These are phyloP conservation scores for Colletotrichum viniferum DNA, from an alignment of 2,329 filamentous ascomycete genomes.

Conservation along the genomic window DNA sequence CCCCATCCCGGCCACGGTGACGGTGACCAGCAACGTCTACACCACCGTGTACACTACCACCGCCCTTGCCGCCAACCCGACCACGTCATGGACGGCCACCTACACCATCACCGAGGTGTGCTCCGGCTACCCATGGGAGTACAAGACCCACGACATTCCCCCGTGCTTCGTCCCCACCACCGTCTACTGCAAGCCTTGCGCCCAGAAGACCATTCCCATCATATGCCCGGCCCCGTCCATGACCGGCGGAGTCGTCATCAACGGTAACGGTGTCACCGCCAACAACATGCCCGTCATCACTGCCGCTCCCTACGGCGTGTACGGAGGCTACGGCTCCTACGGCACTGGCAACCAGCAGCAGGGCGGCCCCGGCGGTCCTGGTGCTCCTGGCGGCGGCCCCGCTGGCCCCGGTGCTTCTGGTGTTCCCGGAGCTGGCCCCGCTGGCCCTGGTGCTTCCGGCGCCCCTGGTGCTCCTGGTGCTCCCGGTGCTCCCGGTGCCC, in stretches of 20 bases:
- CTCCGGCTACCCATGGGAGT: conserved; percentile 32
- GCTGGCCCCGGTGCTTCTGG: background rate
- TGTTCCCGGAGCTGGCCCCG: background rate
- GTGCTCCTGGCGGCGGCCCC: background rate
- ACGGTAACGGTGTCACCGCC: conserved; percentile 40
- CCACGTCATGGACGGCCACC: conserved; percentile 41
- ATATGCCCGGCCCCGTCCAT: conserved; percentile 39
- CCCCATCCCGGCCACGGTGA: conserved; percentile 24
- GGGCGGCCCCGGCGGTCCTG: background rate
- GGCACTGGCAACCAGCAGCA: background rate
- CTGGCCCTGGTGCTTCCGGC: background rate
- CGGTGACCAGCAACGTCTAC: conserved; percentile 28
- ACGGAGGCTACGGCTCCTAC: conserved; percentile 1
- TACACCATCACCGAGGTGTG: conserved; percentile 45
- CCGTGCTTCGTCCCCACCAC: conserved; percentile 43
- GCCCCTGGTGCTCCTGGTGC: background rate
- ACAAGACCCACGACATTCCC: conserved; percentile 33
- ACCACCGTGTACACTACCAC: conserved; percentile 43
- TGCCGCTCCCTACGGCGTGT: conserved; percentile 2
- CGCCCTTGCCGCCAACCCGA: conserved; percentile 40
- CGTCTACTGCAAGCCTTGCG: conserved; percentile 37
- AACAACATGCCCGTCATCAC: conserved; percentile 23
- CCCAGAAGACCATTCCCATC: conserved; percentile 35
- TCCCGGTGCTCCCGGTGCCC: background rate
- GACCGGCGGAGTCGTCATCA: conserved; percentile 31